phyloP scores from a whole-genome alignment of 345 rosid genomes.

The Eucalyptus marginata region DNA sequence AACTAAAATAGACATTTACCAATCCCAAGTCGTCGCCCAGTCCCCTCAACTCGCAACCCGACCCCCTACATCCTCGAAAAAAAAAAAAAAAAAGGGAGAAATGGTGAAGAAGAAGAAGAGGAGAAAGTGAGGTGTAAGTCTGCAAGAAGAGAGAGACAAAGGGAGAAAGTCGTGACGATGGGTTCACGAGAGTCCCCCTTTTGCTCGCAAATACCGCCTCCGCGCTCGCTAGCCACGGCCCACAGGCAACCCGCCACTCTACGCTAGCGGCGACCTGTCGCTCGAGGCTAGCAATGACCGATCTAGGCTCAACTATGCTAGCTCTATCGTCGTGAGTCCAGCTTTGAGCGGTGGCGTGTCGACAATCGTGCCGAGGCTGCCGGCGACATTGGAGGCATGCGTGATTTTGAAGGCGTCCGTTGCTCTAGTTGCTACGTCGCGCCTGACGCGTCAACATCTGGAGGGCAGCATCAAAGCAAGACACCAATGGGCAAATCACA shows the following conservation, averaged over 20 bases:
- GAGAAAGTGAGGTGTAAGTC: too few relatives aligned
- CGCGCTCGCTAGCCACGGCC: background rate
- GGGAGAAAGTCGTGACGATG: too few relatives aligned
- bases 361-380: background rate
- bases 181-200: background rate
- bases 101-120: too few relatives aligned
- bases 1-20: too few relatives aligned
- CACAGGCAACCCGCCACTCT: background rate
- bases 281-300: too few relatives aligned
- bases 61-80: too few relatives aligned
- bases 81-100: too few relatives aligned
- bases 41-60: fast-evolving
- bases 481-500: background rate
- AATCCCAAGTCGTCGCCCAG: too few relatives aligned
- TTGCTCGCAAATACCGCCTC: background rate
- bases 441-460: background rate
- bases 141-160: too few relatives aligned
- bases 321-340: too few relatives aligned
- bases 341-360: too few relatives aligned
- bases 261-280: background rate
- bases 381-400: background rate
- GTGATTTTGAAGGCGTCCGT: background rate
- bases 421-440: background rate
- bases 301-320: too few relatives aligned
- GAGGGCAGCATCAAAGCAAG: background rate